These are phyloP conservation scores for Colletotrichum magnum DNA, from an alignment of 2,329 filamentous ascomycete species.

Conservation along the genomic window DNA sequence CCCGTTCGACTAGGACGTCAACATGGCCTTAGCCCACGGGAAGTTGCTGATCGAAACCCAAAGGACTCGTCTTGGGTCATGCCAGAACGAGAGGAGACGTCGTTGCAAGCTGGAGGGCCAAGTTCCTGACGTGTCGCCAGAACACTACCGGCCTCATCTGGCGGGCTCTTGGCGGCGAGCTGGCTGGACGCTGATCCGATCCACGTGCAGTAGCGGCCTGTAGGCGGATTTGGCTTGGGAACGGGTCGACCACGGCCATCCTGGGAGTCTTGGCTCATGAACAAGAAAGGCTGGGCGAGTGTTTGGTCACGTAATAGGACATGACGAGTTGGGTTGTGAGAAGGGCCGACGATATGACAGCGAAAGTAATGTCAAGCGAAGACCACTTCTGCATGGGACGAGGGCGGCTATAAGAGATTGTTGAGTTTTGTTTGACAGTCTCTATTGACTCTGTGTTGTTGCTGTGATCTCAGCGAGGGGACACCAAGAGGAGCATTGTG, in stretches of 20 bases:
- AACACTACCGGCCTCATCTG: background rate
- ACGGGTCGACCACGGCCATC: background rate
- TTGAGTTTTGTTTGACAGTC: background rate
- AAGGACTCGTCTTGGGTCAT: background rate
- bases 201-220: slow-evolving; percentile 9
- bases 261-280: background rate
- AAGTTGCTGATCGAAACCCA: background rate
- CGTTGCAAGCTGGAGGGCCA: background rate
- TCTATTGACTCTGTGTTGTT: too few species aligned
- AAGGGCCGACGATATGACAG: slow-evolving; percentile 18
- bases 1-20: background rate
- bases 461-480: too few species aligned
- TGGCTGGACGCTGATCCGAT: background rate
- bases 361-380: slow-evolving; percentile 1
- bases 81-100: background rate
- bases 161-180: slow-evolving; percentile 13
- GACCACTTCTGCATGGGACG: background rate
- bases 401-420: background rate
- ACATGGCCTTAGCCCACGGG: background rate
- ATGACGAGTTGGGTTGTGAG: background rate
- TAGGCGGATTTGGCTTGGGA: background rate
- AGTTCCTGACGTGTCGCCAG: background rate
- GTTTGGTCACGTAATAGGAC: background rate
- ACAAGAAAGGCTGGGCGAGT: background rate
- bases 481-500: too few species aligned